A percentile compares a stretch with the other conserved stretches of the same genome.
These are phyloP conservation scores for Ascochyta rabiei DNA, from an alignment of 2,329 filamentous ascomycete species.

Conservation along the genomic window DNA sequence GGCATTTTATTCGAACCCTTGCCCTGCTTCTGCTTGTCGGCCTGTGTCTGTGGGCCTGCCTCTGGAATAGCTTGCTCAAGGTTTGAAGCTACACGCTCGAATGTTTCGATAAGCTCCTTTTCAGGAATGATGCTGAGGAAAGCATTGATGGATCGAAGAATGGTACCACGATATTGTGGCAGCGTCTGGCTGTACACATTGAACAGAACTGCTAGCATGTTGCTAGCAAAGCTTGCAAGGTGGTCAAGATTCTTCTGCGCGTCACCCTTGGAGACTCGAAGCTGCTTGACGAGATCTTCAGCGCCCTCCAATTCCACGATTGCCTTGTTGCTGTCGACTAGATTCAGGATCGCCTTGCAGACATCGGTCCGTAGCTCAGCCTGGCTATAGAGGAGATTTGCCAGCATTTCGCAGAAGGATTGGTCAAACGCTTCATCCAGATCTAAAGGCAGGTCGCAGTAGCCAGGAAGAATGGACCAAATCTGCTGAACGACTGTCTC, in stretches of 20 bases:
- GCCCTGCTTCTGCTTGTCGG: constrained; percentile 65
- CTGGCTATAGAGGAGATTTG: constrained; percentile 92
- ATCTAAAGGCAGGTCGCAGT: constrained; percentile 91
- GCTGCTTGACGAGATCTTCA: constrained; percentile 76
- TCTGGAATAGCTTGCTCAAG: constrained; percentile 73
- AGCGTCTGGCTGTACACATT: constrained; percentile 98
- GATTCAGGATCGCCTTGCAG: constrained; percentile 81
- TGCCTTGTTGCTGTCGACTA: constrained; percentile 90
- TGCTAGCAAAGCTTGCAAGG: constrained; percentile 78
- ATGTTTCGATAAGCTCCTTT: constrained; percentile 82
- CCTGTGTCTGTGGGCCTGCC: constrained; percentile 66
- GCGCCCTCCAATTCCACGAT: constrained; percentile 73
- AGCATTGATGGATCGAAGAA: constrained; percentile 92
- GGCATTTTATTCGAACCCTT: constrained; percentile 76
- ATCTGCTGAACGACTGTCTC: constrained; percentile 95
- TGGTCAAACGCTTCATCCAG: constrained; percentile 76
- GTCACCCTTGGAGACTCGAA: constrained; percentile 74
- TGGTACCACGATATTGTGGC: constrained; percentile 87
- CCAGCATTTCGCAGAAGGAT: constrained; percentile 83
- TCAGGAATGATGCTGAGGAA: constrained; percentile 87
- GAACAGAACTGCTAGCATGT: constrained; percentile 95
- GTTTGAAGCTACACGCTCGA: constrained; percentile 83
- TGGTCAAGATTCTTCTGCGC: constrained; percentile 84
- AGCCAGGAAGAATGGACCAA: constrained; percentile 91
- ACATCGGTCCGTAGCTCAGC: constrained; percentile 84